Conservation (phyloP, 192 early-diverging fungal genomes). For the Entomortierella parvispora region DNA sequence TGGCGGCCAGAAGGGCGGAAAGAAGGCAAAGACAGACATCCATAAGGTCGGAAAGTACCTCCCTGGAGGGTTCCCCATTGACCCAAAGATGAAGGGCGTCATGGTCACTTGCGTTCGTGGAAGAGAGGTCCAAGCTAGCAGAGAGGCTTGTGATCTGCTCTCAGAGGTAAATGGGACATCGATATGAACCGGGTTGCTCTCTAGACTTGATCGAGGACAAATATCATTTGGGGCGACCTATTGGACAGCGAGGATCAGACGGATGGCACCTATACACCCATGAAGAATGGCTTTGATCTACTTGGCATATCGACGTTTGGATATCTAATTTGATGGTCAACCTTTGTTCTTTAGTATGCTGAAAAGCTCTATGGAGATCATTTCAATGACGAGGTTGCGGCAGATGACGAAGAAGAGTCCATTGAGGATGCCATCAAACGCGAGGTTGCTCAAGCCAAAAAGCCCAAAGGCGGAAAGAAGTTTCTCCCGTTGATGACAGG, state of each 20-base stretch:
- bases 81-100: conserved; percentile 59
- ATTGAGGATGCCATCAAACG: conserved; percentile 63
- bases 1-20: conserved; percentile 9
- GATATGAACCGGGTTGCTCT: background rate
- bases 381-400: conserved; percentile 14
- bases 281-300: too few species aligned
- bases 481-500: conserved; percentile 60
- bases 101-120: conserved; percentile 60
- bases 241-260: too few species aligned
- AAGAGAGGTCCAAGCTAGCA: conserved; percentile 54
- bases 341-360: conserved; percentile 33
- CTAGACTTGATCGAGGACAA: too few species aligned
- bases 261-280: too few species aligned
- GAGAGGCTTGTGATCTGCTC: conserved; percentile 61
- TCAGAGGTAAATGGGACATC: conserved; percentile 43
- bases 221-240: too few species aligned
- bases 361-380: conserved; percentile 37
- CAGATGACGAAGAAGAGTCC: conserved; percentile 56
- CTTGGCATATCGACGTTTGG: too few species aligned
- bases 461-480: conserved; percentile 52
- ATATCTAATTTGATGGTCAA: background rate
- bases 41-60: conserved; percentile 49
- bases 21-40: conserved; percentile 36
- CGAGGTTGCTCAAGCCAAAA: conserved; percentile 61
- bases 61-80: conserved; percentile 52